phyloP scores from a whole-genome alignment of 495 filamentous ascomycete genomes.

The Hypoxylon lenormandii region DNA sequence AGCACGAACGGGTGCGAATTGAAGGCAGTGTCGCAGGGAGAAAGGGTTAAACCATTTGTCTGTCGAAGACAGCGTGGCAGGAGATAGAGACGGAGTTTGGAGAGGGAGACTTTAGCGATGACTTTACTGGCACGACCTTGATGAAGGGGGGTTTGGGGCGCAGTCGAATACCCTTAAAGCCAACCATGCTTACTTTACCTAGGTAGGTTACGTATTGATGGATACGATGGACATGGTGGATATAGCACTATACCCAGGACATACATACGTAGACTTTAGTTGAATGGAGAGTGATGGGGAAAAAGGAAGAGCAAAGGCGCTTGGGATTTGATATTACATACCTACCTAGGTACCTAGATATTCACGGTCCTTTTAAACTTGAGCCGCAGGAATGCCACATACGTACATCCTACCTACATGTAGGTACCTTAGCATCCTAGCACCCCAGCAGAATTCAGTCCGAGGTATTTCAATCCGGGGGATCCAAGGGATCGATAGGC shows the following conservation, averaged over 20 bases:
- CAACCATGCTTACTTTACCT: too few species aligned
- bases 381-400: conserved; percentile 40
- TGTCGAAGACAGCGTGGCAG: background rate
- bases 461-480: background rate
- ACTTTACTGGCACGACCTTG: conserved; percentile 28
- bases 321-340: conserved; percentile 19
- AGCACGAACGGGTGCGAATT: background rate
- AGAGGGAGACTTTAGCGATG: conserved; percentile 14
- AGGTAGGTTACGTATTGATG: conserved; percentile 6
- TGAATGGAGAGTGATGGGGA: conserved; percentile 5
- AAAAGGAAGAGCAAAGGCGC: background rate
- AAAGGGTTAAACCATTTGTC: conserved; percentile 15
- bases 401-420: conserved; percentile 1
- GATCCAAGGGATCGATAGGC: background rate
- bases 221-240: conserved; percentile 10
- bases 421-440: too few species aligned
- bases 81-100: conserved; percentile 6
- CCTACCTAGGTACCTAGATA: too few species aligned
- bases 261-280: conserved; percentile 28
- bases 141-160: conserved; percentile 11
- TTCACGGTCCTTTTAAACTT: conserved; percentile 14
- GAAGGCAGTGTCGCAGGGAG: conserved; percentile 9
- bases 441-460: too few species aligned
- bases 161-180: conserved; percentile 25
- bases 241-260: conserved; percentile 42